A percentile compares a stretch with the other conserved stretches of the same genome.
phyloP scores from a whole-genome alignment of 1,284 basidiomycete genomes.

The Leccinum subrobustum region DNA sequence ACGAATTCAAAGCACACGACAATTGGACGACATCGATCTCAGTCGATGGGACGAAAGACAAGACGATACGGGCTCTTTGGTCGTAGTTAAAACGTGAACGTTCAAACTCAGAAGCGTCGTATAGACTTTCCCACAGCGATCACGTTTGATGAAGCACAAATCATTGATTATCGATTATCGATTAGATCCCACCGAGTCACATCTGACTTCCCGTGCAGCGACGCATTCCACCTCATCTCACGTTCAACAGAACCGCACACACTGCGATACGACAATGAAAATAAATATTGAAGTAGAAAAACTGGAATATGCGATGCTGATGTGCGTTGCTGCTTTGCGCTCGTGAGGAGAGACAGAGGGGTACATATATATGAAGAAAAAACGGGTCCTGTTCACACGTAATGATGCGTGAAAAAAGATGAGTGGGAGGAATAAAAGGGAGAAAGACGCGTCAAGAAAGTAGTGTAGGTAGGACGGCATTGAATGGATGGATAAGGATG shows the following conservation, averaged over 20 bases:
- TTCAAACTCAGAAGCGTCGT: no score
- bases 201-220: no score
- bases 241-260: neutral
- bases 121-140: no score
- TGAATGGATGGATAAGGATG: neutral
- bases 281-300: neutral
- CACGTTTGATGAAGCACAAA: no score
- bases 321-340: neutral
- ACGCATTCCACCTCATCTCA: neutral
- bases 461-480: neutral
- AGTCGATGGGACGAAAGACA: no score
- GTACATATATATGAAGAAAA: conserved; percentile 8
- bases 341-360: neutral
- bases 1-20: no score
- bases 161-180: no score
- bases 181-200: no score
- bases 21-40: no score
- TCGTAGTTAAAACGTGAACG: no score
- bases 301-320: conserved; percentile 7
- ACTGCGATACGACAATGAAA: neutral
- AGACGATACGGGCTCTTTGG: no score
- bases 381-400: neutral
- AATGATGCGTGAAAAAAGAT: conserved; percentile 5
- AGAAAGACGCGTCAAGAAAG: conserved; percentile 7
- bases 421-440: neutral